Conservation (phyloP, 2,329 filamentous ascomycete species). For the Hypomyces perniciosus region DNA sequence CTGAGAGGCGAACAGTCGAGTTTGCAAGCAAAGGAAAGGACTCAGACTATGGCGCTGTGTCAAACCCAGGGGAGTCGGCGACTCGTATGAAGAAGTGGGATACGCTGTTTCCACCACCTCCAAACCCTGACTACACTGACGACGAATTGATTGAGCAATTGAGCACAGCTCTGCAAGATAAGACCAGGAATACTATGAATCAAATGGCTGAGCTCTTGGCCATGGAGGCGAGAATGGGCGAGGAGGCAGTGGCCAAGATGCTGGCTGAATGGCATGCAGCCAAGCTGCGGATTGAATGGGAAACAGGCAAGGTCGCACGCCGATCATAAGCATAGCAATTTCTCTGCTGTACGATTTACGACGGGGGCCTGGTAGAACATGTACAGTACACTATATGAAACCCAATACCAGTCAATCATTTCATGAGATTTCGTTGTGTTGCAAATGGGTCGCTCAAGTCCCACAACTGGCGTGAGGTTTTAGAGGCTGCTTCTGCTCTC, state of each 20-base stretch:
- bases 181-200: conserved; percentile 23
- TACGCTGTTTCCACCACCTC: conserved; percentile 46
- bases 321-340: neutral
- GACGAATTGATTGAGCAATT: conserved; percentile 18
- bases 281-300: neutral
- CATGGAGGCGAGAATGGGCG: conserved; percentile 24
- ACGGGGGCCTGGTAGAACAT: neutral
- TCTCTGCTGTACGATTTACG: neutral
- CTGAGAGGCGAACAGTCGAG: conserved; percentile 54
- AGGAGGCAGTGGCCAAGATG: conserved; percentile 18
- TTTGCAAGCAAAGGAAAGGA: conserved; percentile 61
- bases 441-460: too few species aligned
- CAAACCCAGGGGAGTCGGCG: conserved; percentile 18
- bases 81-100: conserved; percentile 32
- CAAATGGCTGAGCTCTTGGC: conserved; percentile 23
- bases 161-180: conserved; percentile 12
- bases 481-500: too few species aligned
- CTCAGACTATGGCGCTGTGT: conserved; percentile 56
- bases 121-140: conserved; percentile 21
- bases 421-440: neutral
- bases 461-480: too few species aligned
- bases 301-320: neutral
- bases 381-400: neutral
- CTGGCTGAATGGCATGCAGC: conserved; percentile 16
- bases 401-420: neutral